phyloP scores from a whole-genome alignment of 495 filamentous ascomycete species.

The Talaromyces ruber region DNA sequence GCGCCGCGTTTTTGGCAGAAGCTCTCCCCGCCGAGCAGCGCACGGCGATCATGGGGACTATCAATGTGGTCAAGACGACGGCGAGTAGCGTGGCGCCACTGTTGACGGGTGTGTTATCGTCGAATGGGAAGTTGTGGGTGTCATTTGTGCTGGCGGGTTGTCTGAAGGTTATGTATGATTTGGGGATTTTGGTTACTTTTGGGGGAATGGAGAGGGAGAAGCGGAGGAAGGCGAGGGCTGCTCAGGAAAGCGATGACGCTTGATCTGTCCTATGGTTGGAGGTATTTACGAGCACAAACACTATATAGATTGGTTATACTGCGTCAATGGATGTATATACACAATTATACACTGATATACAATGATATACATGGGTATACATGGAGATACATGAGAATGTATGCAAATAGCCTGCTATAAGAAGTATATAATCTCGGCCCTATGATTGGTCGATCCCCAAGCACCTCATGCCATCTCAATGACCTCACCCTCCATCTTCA shows the following conservation, averaged over 20 bases:
- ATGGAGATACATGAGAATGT: no score
- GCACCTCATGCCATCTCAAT: background rate
- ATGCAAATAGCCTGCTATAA: background rate
- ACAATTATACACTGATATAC: no score
- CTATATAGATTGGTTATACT: background rate
- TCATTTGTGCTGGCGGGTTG: constrained; percentile 65
- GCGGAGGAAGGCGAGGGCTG: background rate
- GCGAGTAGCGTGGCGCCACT: constrained; percentile 55
- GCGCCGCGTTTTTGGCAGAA: constrained; percentile 69
- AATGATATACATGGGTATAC: no score
- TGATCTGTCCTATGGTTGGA: background rate
- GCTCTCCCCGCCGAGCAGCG: constrained; percentile 64
- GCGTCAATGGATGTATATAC: no score
- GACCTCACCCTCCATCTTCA: background rate
- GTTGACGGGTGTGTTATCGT: constrained; percentile 62
- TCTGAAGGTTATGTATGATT: constrained; percentile 62
- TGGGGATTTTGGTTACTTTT: constrained; percentile 66
- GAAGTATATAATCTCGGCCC: background rate
- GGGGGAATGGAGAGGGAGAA: constrained; percentile 24
- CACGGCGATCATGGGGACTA: constrained; percentile 67
- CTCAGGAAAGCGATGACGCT: background rate
- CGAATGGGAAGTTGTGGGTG: constrained; percentile 54
- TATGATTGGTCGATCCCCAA: background rate
- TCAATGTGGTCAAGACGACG: constrained; percentile 60
- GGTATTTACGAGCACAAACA: no score